Evolutionary conservation across 768 basidiomycete species (phyloP).

Genomic region (Mycena albidolilacea): DNA sequence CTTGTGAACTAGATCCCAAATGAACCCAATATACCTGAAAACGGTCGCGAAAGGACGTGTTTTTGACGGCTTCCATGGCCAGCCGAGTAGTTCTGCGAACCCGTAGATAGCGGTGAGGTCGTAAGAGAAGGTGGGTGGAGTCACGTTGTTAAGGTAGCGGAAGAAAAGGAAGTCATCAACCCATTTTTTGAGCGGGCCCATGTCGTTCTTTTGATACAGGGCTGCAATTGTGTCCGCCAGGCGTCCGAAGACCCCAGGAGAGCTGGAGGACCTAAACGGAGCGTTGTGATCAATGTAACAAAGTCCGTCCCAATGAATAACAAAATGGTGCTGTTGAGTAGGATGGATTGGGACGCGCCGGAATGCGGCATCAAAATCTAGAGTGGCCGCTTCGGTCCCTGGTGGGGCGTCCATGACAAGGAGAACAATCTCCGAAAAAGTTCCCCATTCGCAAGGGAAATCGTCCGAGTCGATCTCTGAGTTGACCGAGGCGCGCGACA

Average conservation of each 20-base stretch:
- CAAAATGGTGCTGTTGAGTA: constrained; percentile 42
- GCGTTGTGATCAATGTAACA: constrained; percentile 50
- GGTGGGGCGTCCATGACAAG: constrained; percentile 49
- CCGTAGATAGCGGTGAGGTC: constrained; percentile 41
- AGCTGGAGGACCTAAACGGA: constrained; percentile 47
- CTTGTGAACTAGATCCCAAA: constrained; percentile 50
- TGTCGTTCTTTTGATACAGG: constrained; percentile 36
- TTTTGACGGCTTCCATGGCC: constrained; percentile 51
- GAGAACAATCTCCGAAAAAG: too few species aligned
- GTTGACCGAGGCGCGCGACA: too few species aligned
- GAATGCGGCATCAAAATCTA: constrained; percentile 57
- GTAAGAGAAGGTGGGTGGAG: too few species aligned
- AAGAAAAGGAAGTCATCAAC: too few species aligned
- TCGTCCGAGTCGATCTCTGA: too few species aligned
- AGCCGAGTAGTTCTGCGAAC: constrained; percentile 45
- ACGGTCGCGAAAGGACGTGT: constrained; percentile 43
- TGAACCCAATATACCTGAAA: constrained; percentile 56
- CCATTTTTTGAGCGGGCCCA: constrained; percentile 17
- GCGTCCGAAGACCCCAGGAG: constrained; percentile 48
- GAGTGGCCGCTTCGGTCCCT: constrained; percentile 52
- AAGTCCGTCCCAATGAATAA: constrained; percentile 41
- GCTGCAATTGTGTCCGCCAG: constrained; percentile 47
- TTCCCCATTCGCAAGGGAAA: too few species aligned
- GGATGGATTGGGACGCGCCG: constrained; percentile 51
- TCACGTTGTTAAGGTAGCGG: too few species aligned